These are phyloP conservation scores for Phytophthora ramorum DNA, from an alignment of 352 stramenopile genomes.

Conservation along the genomic window DNA sequence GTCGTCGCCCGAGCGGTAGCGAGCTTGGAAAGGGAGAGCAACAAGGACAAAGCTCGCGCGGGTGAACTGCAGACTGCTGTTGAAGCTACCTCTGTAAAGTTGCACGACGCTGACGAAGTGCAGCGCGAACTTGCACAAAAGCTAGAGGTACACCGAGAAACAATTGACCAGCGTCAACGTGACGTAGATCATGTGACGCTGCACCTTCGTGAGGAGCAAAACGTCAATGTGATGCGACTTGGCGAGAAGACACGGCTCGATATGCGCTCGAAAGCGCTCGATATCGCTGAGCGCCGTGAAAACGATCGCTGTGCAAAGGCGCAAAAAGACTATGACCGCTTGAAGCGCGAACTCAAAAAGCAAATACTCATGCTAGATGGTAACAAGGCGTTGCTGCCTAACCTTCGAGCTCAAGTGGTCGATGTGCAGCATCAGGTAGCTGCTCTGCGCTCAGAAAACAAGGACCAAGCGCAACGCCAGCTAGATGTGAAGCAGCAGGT, in stretches of 20 bases:
- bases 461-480: slow-evolving; percentile 65
- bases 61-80: slow-evolving; percentile 47
- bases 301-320: slow-evolving; percentile 64
- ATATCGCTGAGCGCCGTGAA: slow-evolving; percentile 63
- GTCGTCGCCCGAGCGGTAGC: slow-evolving; percentile 83
- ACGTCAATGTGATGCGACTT: slow-evolving; percentile 77
- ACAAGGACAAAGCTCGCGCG: slow-evolving; percentile 48
- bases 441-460: slow-evolving; percentile 71
- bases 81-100: slow-evolving; percentile 55
- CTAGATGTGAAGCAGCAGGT: slow-evolving; percentile 92
- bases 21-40: slow-evolving; percentile 75
- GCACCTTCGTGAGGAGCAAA: slow-evolving; percentile 87
- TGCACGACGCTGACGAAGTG: slow-evolving; percentile 81
- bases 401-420: slow-evolving; percentile 80
- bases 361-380: slow-evolving; percentile 84
- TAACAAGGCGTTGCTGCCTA: slow-evolving; percentile 78
- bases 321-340: slow-evolving; percentile 83
- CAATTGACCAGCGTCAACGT: slow-evolving; percentile 91
- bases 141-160: slow-evolving; percentile 90
- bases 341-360: slow-evolving; percentile 91
- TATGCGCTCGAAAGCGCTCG: slow-evolving; percentile 63
- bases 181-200: slow-evolving; percentile 91
- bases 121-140: slow-evolving; percentile 85
- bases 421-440: slow-evolving; percentile 78
- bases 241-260: slow-evolving; percentile 78